Conservation (phyloP, 2,329 filamentous ascomycete genomes). For the Fusarium goolgardi region DNA sequence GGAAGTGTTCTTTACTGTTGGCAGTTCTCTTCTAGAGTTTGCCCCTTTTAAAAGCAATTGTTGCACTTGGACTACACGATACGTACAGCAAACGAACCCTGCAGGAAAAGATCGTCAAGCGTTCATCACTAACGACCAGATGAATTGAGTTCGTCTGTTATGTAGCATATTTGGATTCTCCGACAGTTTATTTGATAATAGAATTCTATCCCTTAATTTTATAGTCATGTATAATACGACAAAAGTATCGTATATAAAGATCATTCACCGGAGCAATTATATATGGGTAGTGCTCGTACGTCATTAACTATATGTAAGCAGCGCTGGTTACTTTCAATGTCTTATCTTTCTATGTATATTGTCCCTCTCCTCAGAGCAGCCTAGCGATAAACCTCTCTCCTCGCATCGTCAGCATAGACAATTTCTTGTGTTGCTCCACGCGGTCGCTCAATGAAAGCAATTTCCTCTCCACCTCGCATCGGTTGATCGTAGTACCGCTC, state of each 20-base stretch:
- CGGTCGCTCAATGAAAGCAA: slow-evolving; percentile 60
- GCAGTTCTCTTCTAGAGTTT: neutral
- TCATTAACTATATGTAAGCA: slow-evolving; percentile 10
- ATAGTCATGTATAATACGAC: neutral
- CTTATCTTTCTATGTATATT: neutral
- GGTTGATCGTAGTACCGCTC: slow-evolving; percentile 59
- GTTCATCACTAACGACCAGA: neutral
- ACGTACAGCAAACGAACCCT: neutral
- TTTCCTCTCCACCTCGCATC: slow-evolving; percentile 51
- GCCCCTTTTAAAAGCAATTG: neutral
- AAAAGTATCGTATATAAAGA: neutral
- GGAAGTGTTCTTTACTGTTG: neutral
- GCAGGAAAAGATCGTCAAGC: neutral
- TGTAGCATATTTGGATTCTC: neutral
- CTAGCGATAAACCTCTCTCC: slow-evolving; percentile 54
- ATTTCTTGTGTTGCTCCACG: slow-evolving; percentile 57
- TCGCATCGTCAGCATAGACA: slow-evolving; percentile 58
- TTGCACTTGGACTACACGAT: neutral
- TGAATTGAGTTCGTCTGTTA: neutral
- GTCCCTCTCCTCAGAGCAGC: neutral
- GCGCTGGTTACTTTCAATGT: neutral
- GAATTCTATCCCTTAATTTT: neutral
- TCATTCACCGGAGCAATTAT: neutral
- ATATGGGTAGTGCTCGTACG: neutral
- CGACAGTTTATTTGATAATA: neutral